Conservation (phyloP, 257 asterid species). For the Coffea eugenioides region DNA sequence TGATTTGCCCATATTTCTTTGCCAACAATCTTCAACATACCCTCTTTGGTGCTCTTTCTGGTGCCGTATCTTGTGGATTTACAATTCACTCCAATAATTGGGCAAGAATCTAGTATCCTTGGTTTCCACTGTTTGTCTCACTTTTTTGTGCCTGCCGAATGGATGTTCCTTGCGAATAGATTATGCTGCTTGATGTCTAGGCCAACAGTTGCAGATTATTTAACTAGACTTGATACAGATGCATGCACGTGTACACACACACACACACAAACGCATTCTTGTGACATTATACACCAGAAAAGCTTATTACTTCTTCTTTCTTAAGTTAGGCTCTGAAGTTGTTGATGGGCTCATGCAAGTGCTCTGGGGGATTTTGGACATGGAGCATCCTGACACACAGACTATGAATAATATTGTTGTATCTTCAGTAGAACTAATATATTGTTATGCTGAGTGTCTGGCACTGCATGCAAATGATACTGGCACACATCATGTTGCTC, state of each 20-base stretch:
- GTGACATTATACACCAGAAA: neutral
- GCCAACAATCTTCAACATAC: neutral
- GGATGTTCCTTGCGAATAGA: neutral
- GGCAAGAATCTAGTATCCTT: neutral
- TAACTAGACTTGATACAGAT: neutral
- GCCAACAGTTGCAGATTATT: neutral
- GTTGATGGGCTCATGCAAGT: constrained; percentile 97
- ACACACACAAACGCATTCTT: neutral
- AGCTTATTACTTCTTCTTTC: constrained; percentile 7
- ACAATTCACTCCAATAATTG: no score
- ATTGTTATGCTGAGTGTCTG: constrained; percentile 94
- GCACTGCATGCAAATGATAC: constrained; percentile 72
- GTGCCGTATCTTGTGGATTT: no score
- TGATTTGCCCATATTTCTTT: neutral
- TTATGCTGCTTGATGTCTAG: neutral
- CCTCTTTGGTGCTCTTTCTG: neutral
- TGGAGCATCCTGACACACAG: constrained; percentile 92
- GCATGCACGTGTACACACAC: no score
- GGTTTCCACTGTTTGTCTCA: neutral
- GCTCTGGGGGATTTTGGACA: constrained; percentile 94
- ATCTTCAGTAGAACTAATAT: constrained; percentile 84
- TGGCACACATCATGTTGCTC: constrained; percentile 59
- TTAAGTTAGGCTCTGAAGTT: constrained; percentile 73
- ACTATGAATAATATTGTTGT: constrained; percentile 93
- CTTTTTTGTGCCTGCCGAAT: neutral